Conservation (phyloP, 1,139 yeast genomes). For the Eremothecium cymbalariae region DNA sequence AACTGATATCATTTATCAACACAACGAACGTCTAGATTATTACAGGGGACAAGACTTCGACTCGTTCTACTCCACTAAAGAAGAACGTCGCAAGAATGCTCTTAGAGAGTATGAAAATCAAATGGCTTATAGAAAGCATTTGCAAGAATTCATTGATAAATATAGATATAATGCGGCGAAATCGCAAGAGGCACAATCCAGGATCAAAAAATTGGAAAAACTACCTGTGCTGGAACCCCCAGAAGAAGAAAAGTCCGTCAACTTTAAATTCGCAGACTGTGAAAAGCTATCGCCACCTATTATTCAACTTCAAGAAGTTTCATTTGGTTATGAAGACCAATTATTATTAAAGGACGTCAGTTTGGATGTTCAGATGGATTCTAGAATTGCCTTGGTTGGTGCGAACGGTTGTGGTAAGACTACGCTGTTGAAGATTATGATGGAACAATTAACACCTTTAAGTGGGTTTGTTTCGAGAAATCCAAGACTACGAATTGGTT, state of each 20-base stretch:
- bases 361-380: constrained; percentile 83
- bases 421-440: constrained; percentile 74
- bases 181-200: constrained; percentile 94
- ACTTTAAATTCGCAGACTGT: constrained; percentile 92
- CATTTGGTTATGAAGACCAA: constrained; percentile 70
- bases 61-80: constrained; percentile 84
- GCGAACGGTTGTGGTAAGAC: constrained; percentile 99
- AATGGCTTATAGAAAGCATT: constrained; percentile 89
- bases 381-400: constrained; percentile 94
- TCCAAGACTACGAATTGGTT: constrained; percentile 85
- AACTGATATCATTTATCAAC: constrained; percentile 95
- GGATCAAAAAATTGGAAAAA: constrained; percentile 92
- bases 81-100: constrained; percentile 89
- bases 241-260: constrained; percentile 77
- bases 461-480: constrained; percentile 71
- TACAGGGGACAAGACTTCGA: constrained; percentile 93
- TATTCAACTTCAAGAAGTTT: constrained; percentile 75
- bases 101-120: constrained; percentile 93
- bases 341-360: constrained; percentile 67
- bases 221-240: constrained; percentile 90
- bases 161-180: constrained; percentile 96
- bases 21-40: constrained; percentile 91
- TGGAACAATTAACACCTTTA: constrained; percentile 67
- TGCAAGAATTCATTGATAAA: constrained; percentile 91
- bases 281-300: constrained; percentile 91